Percentiles rank a stretch among this genome's conserved stretches.
phyloP scores from a whole-genome alignment of 1,284 basidiomycete genomes.

The Puccinia brachypodii region DNA sequence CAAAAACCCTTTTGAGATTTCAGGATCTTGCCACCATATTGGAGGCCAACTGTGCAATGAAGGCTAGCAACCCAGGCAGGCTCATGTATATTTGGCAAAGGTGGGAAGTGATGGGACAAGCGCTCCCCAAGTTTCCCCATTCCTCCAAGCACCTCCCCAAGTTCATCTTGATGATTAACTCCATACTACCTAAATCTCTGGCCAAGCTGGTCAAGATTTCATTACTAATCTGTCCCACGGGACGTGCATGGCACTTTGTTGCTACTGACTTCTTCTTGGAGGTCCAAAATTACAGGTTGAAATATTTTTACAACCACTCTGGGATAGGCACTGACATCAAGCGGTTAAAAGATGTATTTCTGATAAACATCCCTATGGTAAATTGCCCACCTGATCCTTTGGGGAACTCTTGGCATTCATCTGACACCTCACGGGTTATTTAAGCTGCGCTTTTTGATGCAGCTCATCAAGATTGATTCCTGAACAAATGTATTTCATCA shows the following conservation, averaged over 20 bases:
- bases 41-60: too few relatives aligned
- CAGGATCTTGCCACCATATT: slow-evolving; percentile 4
- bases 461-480: not conserved
- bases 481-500: not conserved
- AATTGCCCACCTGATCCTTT: not conserved
- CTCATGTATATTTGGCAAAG: slow-evolving; percentile 1
- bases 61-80: not conserved
- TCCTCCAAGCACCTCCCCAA: slow-evolving; percentile 6
- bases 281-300: slow-evolving; percentile 13
- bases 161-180: not conserved
- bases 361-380: slow-evolving; percentile 5
- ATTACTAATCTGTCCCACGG: slow-evolving; percentile 3
- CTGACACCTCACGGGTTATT: too few relatives aligned
- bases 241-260: not conserved
- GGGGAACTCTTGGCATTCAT: too few relatives aligned
- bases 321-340: slow-evolving; percentile 18
- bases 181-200: not conserved
- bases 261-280: slow-evolving; percentile 9
- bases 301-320: slow-evolving; percentile 1
- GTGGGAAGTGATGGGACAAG: slow-evolving; percentile 7
- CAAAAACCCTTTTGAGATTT: not conserved
- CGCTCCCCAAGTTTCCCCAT: not conserved
- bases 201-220: not conserved
- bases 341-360: not conserved
- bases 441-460: not conserved